Conservation (phyloP, 2,329 filamentous ascomycete species). For the Nothomitra cinnamomea region DNA sequence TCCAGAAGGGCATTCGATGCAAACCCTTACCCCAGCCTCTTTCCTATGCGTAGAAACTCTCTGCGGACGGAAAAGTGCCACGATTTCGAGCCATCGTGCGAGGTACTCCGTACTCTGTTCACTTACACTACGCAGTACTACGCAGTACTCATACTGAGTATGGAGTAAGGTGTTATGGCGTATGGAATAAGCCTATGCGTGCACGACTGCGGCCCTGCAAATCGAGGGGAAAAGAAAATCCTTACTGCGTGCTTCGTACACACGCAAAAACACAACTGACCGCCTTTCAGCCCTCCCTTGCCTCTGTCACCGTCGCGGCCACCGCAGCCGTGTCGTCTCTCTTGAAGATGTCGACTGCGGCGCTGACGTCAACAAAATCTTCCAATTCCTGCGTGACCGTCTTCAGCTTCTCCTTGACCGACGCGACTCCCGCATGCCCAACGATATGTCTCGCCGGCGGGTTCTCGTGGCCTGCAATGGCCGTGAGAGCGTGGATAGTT, state of each 20-base stretch:
- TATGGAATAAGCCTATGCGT: no score
- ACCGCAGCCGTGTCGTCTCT: not conserved
- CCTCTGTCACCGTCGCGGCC: not conserved
- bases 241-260: not conserved
- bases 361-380: conserved; percentile 83
- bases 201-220: not conserved
- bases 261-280: no score
- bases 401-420: conserved; percentile 90
- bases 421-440: conserved; percentile 68
- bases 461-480: conserved; percentile 90
- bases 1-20: no score
- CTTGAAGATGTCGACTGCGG: conserved; percentile 27
- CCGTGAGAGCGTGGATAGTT: conserved; percentile 77
- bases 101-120: no score
- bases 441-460: conserved; percentile 90
- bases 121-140: no score
- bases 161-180: no score
- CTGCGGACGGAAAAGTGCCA: no score
- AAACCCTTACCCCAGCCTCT: no score
- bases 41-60: no score
- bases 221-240: not conserved
- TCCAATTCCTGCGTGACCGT: conserved; percentile 92
- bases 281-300: not conserved
- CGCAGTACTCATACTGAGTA: no score
- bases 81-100: no score